Base-by-base conservation (phyloP, 2,329 filamentous ascomycete genomes). In the Claviceps sp. region DNA sequence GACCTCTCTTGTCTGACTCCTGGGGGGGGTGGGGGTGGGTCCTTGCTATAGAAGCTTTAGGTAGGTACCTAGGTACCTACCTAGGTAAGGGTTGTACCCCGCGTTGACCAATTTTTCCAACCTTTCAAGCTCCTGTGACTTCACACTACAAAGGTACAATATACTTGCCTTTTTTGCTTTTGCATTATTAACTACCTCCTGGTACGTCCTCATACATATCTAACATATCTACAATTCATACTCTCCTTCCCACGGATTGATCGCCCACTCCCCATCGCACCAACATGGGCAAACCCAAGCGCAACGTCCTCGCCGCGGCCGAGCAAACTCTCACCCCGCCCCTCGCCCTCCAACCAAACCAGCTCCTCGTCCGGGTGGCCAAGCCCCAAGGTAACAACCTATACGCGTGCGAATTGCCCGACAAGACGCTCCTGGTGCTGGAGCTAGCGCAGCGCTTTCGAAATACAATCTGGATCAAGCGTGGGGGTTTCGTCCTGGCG, bases 381-480 rank as follows among this genome's bases (percentile, higher is more conserved):
- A 86, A 87, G 66, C 85, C 85, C 44, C 85, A 89, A 59, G 91
- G 91, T 58, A 95, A 95, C 71, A 94, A 86, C 66, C 75, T 95
- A 43, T 97, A 95, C 73, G 78, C 79, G 44, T 88, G 91, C 62
- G 76, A 83, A 62, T 72, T 90, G 34, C 82, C 90, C 23, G 75
- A 76, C 59, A 77, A 78, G 53, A 78, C 81, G 60, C 70, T 76
- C 6, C 68, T 91, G 40, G 71, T 94, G 17, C 83, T 89, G 22
- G 89, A 96, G 72, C 79, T 98, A 20, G 85, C 87, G 9, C 74
- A 88, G 26, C 82, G 83, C 42, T 96, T 97, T 65, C 86, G 91
- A 55, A 93, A 88, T 57, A 93, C 88, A 2, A 88, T 97, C 56
- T 97, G 88, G 87, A 86, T 97, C 66, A 90, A 86, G 68, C 82